Evolutionary conservation across 768 basidiomycete genomes (phyloP).

Genomic region (Boletus bicolor): DNA sequence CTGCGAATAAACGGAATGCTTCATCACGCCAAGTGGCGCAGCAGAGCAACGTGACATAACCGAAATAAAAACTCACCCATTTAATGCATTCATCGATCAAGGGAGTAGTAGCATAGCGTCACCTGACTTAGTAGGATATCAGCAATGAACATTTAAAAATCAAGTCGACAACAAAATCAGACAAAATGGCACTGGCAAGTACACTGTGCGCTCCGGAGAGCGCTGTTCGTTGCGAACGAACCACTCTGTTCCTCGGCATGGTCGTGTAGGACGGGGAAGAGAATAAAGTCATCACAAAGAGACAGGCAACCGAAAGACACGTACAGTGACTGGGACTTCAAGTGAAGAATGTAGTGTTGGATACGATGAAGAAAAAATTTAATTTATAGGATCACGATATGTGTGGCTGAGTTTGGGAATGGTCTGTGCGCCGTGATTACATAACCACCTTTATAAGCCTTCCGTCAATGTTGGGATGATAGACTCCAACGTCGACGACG

Average conservation of each 20-base stretch:
- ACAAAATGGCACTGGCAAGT: conserved; percentile 90
- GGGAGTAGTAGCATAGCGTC: too few species aligned
- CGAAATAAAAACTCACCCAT: conserved; percentile 24
- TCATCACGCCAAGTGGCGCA: conserved; percentile 45
- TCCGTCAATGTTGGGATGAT: background rate
- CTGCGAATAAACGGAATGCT: conserved; percentile 77
- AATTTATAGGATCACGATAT: conserved; percentile 28
- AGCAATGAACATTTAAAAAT: conserved; percentile 8
- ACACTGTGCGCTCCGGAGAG: conserved; percentile 60
- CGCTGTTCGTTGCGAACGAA: conserved; percentile 77
- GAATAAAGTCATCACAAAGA: conserved; percentile 67
- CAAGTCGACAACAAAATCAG: conserved; percentile 42
- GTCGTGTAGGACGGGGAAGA: conserved; percentile 93
- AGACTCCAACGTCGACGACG: conserved; percentile 22
- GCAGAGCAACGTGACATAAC: conserved; percentile 7
- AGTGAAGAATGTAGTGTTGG: background rate
- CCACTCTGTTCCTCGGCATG: conserved; percentile 79
- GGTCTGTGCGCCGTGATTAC: conserved; percentile 33
- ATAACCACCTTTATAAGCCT: conserved; percentile 20
- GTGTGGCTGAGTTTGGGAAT: conserved; percentile 28
- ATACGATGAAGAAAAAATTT: conserved; percentile 22
- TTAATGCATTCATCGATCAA: background rate
- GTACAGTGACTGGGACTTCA: conserved; percentile 6
- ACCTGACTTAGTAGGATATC: conserved; percentile 10
- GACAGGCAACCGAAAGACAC: conserved; percentile 4